Evolutionary conservation across 2,329 filamentous ascomycete species (phyloP).

Genomic region (Tolypocladium guangdongense): DNA sequence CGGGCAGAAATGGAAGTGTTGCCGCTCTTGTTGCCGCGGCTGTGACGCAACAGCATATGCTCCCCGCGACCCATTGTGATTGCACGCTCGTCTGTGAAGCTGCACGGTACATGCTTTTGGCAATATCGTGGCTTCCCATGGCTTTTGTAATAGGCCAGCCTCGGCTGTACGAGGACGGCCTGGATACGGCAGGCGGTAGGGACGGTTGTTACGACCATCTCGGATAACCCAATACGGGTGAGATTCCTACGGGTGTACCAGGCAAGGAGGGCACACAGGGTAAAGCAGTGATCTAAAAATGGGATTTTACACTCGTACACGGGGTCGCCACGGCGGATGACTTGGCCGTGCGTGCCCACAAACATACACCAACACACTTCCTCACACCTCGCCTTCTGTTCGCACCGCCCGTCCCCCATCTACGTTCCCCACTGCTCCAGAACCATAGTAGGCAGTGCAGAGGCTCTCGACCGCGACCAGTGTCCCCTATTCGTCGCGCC

Average conservation of each 20-base stretch:
- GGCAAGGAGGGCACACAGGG: background rate
- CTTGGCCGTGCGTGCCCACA: background rate
- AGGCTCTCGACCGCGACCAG: background rate
- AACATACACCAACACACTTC: constrained; percentile 2
- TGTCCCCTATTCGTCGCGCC: background rate
- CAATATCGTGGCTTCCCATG: background rate
- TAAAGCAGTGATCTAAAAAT: constrained; percentile 8
- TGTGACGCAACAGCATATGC: no score
- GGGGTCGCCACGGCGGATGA: constrained; percentile 2
- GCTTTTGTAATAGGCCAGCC: background rate
- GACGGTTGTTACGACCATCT: background rate
- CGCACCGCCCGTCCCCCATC: background rate
- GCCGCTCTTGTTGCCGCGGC: background rate
- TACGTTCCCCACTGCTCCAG: background rate
- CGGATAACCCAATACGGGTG: background rate
- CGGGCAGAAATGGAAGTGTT: background rate
- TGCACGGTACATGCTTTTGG: background rate
- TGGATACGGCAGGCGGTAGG: background rate
- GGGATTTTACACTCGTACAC: constrained; percentile 29
- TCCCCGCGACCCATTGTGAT: background rate
- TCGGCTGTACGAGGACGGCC: background rate
- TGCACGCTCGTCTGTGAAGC: background rate
- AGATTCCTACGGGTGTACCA: background rate
- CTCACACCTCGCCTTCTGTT: background rate
- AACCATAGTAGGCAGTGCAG: background rate